Evolutionary conservation across 192 early-diverging fungal genomes (phyloP), one percentile per base, ranked within the genome.

Genomic region (Entophlyctis helioformis): DNA sequence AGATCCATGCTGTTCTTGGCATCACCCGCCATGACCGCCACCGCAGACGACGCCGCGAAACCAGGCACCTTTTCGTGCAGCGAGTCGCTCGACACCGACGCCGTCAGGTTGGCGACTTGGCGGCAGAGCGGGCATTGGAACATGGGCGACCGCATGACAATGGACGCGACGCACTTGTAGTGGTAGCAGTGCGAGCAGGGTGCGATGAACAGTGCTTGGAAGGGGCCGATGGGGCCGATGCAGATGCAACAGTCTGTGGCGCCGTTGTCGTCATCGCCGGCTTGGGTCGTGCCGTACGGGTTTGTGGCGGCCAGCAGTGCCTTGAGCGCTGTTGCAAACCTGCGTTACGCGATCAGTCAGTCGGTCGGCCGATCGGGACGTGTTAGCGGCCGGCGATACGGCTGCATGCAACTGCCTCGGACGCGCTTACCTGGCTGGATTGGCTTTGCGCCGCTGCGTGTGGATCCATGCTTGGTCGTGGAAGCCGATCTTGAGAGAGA

Each of bases 131-230:
- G 76, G 43, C 76, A 78, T 44, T 74, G 73, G 48, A 78, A 78
- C 76, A 78, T 78, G 21, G 59, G 54, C 3, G 64, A 67, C 42
- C 66, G 63, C 21, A 45, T 46, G 22, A 78, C 36, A 10, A 78
- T n/a, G 19, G 46, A 28, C 25, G 34, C 48, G 24, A 77, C 71
- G 49, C 76, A 78, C 41, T 78, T 78, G 61, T 62, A 78, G 42
- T 78, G 76, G 47, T 60, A 78, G 56, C 74, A 74, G 53, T 78
- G 76, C 8, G 70, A 74, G 49, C 76, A 78, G n/a, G 76, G 76
- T 10, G 71, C 64, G 9, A 78, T 60, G 47, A 78, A 78, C 7
- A 78, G 57, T 9, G 76, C 76, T 51, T 78, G 76, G 45, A 64
- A 74, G 16, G 76, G 72, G 1, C 48, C 65, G 28, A 76, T 70